Percentiles rank a stretch among this genome's conserved stretches.
These are phyloP conservation scores for Mortierella sp. DNA, from an alignment of 371 early-diverging fungal genomes.

Conservation along the genomic window DNA sequence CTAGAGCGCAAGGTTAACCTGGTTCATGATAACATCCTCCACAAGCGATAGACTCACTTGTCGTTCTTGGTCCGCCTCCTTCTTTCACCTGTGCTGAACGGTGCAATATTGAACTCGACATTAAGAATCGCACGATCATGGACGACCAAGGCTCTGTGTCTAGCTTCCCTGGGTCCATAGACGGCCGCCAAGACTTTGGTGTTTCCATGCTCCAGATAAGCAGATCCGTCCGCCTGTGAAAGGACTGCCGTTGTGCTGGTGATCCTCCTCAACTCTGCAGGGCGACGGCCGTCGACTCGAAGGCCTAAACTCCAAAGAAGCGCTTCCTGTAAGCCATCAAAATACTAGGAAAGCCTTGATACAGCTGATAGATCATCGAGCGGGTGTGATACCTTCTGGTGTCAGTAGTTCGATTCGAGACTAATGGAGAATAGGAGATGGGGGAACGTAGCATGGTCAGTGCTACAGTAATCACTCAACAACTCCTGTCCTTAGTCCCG, in stretches of 20 bases:
- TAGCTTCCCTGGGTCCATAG: constrained; percentile 93
- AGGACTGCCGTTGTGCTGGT: constrained; percentile 83
- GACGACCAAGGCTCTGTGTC: constrained; percentile 64
- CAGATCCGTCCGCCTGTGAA: constrained; percentile 90
- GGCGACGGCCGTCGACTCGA: constrained; percentile 94
- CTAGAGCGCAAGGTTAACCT: no score
- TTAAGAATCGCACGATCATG: constrained; percentile 87
- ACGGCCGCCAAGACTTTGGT: constrained; percentile 93
- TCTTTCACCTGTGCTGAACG: constrained; percentile 92
- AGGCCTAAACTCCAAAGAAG: constrained; percentile 64
- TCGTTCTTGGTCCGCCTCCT: constrained; percentile 84
- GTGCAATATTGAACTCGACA: constrained; percentile 92
- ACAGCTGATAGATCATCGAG: not conserved
- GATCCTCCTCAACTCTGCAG: constrained; percentile 89
- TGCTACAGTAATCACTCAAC: not conserved
- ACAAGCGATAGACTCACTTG: constrained; percentile 64
- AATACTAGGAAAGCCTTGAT: no score
- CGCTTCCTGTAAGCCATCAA: no score
- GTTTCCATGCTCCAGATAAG: constrained; percentile 96
- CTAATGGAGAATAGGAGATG: constrained; percentile 41
- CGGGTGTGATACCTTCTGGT: constrained; percentile 63
- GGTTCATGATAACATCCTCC: not conserved
- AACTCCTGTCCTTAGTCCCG: not conserved
- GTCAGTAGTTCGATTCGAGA: constrained; percentile 73
- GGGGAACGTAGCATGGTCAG: not conserved